phyloP scores from a whole-genome alignment of 352 stramenopile species.

The Pythium apleroticum region DNA sequence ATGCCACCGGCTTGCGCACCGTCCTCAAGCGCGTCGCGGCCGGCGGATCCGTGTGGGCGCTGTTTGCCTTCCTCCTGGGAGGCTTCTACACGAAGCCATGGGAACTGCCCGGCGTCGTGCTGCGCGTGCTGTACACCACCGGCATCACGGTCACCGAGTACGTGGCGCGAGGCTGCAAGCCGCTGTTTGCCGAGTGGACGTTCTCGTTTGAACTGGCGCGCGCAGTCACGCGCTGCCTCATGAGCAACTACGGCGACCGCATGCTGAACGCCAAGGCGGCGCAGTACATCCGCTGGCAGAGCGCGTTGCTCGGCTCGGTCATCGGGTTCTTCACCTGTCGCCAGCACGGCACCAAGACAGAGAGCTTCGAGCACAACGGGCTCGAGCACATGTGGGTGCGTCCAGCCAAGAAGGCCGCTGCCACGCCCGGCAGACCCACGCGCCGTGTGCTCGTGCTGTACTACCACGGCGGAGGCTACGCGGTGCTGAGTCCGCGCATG shows the following conservation, averaged over 20 bases:
- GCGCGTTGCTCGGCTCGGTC: slow-evolving; percentile 14
- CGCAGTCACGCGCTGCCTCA: slow-evolving; percentile 7
- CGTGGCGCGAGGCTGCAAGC: slow-evolving; percentile 24
- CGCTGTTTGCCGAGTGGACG: slow-evolving; percentile 27
- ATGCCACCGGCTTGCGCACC: not conserved
- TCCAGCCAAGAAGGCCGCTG: not conserved
- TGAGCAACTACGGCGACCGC: slow-evolving; percentile 21
- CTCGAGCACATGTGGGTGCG: slow-evolving; percentile 29
- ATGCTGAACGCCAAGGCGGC: slow-evolving; percentile 12
- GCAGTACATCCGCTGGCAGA: slow-evolving; percentile 22
- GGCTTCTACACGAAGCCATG: slow-evolving; percentile 20
- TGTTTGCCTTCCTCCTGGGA: slow-evolving; percentile 2
- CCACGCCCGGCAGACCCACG: not conserved
- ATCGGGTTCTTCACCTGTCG: slow-evolving; percentile 17
- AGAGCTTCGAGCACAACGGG: slow-evolving; percentile 13
- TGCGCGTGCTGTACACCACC: slow-evolving; percentile 15
- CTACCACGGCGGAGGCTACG: slow-evolving; percentile 27
- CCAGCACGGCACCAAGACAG: slow-evolving; percentile 12
- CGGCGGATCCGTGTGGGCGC: not conserved
- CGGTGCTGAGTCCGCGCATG: slow-evolving; percentile 24
- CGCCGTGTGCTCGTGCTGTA: slow-evolving; percentile 21
- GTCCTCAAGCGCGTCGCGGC: not conserved
- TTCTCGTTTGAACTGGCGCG: slow-evolving; percentile 26
- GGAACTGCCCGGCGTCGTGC: slow-evolving; percentile 17
- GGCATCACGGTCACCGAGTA: slow-evolving; percentile 19